Percentiles rank a stretch among this genome's conserved stretches.
phyloP scores from a whole-genome alignment of 805 yeast genomes.

The Candida rishiriensis region DNA sequence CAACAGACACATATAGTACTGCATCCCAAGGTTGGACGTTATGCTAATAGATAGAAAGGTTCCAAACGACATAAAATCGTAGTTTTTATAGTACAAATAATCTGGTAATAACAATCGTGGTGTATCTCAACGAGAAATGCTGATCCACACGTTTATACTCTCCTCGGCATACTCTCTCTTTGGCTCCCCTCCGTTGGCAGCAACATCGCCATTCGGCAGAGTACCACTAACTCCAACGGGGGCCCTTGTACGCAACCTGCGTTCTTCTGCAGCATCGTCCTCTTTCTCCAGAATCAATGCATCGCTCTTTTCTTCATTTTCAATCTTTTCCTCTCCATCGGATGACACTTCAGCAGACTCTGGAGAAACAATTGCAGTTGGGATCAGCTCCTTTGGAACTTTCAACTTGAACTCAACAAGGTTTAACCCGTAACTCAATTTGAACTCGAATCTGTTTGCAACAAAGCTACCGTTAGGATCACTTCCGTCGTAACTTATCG shows the following conservation, averaged over 20 bases:
- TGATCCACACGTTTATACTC: constrained; percentile 36
- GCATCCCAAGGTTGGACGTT: too few species aligned
- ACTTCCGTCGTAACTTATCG: constrained; percentile 31
- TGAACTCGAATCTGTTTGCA: constrained; percentile 40
- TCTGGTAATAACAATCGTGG: not conserved
- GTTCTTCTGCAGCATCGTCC: not conserved
- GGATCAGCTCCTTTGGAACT: constrained; percentile 14
- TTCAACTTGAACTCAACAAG: constrained; percentile 34
- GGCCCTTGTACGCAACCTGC: not conserved
- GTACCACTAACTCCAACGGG: too few species aligned
- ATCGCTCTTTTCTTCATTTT: constrained; percentile 1
- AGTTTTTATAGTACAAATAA: not conserved
- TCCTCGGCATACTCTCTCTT: constrained; percentile 24
- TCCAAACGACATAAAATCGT: too few species aligned
- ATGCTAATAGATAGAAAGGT: too few species aligned
- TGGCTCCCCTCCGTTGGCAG: constrained; percentile 3
- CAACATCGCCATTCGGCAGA: not conserved
- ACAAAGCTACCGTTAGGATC: constrained; percentile 20
- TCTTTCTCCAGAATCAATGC: not conserved
- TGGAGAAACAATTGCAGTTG: too few species aligned
- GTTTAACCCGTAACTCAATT: constrained; percentile 43
- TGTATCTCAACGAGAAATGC: constrained; percentile 26
- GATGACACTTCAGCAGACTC: too few species aligned
- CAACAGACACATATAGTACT: too few species aligned
- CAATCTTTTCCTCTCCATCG: constrained; percentile 1